phyloP scores from a whole-genome alignment of 176 grass and related monocot genomes.

The Typha latifolia region DNA sequence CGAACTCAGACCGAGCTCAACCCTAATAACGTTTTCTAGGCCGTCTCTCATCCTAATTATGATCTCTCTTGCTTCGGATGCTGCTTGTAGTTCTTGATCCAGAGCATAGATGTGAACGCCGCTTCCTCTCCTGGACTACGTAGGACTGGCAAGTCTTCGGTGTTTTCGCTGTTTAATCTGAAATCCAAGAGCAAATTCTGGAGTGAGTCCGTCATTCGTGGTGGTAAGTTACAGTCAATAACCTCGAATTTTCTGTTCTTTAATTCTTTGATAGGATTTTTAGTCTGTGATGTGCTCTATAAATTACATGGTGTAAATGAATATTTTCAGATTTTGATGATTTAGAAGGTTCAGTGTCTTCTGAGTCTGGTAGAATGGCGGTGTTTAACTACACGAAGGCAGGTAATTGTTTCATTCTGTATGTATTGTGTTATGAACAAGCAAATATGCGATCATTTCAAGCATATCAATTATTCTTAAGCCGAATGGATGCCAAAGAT shows the following conservation, averaged over 20 bases:
- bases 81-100: neutral
- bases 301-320: neutral
- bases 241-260: neutral
- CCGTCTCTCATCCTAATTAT: too few relatives aligned
- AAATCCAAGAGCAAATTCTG: slow-evolving; percentile 84
- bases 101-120: neutral
- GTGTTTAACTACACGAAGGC: slow-evolving; percentile 78
- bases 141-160: slow-evolving; percentile 20
- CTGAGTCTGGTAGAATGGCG: slow-evolving; percentile 35
- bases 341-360: slow-evolving; percentile 51
- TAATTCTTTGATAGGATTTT: too few relatives aligned
- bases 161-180: slow-evolving; percentile 93
- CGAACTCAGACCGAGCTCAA: too few relatives aligned
- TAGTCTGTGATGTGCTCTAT: too few relatives aligned
- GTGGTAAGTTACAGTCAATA: slow-evolving; percentile 21
- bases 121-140: neutral
- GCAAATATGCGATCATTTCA: too few relatives aligned
- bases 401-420: slow-evolving; percentile 34
- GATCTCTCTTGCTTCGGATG: too few relatives aligned
- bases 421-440: too few relatives aligned
- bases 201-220: slow-evolving; percentile 81
- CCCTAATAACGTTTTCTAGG: too few relatives aligned
- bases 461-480: too few relatives aligned
- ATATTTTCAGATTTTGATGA: slow-evolving; percentile 72
- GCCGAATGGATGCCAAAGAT: too few relatives aligned